Evolutionary conservation across 2,329 filamentous ascomycete genomes (phyloP).

Genomic region (Decorospora gaudefroyi): DNA sequence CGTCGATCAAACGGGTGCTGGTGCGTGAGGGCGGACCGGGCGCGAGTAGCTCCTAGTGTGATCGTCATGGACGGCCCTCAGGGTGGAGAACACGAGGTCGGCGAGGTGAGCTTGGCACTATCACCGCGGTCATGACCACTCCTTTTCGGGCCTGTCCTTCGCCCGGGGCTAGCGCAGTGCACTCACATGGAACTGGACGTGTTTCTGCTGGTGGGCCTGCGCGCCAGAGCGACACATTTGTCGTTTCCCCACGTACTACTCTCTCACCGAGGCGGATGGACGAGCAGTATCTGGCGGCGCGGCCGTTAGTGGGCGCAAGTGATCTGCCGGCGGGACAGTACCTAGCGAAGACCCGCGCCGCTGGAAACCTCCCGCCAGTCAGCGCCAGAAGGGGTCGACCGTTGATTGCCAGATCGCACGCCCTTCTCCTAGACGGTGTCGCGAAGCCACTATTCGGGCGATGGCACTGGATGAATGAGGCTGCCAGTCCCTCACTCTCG

Average conservation of each 20-base stretch:
- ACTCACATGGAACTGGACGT: conserved; percentile 7
- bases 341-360: conserved; percentile 23
- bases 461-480: conserved; percentile 8
- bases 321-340: conserved; percentile 29
- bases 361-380: conserved; percentile 20
- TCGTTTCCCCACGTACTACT: conserved; percentile 12
- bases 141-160: conserved; percentile 37
- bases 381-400: conserved; percentile 16
- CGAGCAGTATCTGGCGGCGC: no score
- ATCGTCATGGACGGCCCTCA: conserved; percentile 40
- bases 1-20: conserved; percentile 49
- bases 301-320: conserved; percentile 23
- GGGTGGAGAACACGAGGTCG: conserved; percentile 41
- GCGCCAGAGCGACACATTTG: conserved; percentile 10
- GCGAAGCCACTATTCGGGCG: no score
- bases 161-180: conserved; percentile 24
- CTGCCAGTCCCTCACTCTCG: conserved; percentile 1
- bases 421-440: not conserved
- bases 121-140: no score
- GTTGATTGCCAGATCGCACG: conserved; percentile 11
- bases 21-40: conserved; percentile 40
- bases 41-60: conserved; percentile 32
- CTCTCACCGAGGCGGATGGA: no score
- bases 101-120: conserved; percentile 42
- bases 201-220: conserved; percentile 14